Conservation (phyloP, 225 moss, liverwort and hornwort species). For the Physcomitrellopsis africana region DNA sequence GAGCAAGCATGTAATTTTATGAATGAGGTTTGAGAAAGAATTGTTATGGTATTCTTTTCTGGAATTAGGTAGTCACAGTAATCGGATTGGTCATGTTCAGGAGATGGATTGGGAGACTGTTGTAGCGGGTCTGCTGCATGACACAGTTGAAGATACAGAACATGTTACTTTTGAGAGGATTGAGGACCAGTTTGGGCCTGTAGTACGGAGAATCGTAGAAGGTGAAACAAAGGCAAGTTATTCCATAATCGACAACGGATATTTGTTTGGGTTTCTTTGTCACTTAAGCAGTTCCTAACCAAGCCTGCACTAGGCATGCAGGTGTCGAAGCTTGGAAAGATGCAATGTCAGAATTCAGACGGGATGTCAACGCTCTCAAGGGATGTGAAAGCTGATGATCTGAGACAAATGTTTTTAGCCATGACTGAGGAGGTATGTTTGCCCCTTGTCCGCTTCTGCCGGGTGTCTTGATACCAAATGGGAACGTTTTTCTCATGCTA, state of each 20-base stretch:
- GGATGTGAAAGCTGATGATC: slow-evolving; percentile 98
- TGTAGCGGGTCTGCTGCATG: slow-evolving; percentile 92
- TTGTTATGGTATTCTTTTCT: no score
- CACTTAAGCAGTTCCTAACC: slow-evolving; percentile 26
- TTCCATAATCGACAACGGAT: neutral
- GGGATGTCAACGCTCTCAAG: slow-evolving; percentile 41
- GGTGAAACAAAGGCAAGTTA: slow-evolving; percentile 93
- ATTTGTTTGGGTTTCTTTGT: neutral
- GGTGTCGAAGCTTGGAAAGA: slow-evolving; percentile 99
- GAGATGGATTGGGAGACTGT: slow-evolving; percentile 99
- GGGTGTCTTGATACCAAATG: neutral
- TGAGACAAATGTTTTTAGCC: slow-evolving; percentile 99
- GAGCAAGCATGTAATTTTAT: no score
- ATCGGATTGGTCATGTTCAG: slow-evolving; percentile 46
- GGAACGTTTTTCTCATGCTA: neutral
- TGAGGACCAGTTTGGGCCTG: slow-evolving; percentile 90
- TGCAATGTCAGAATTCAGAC: slow-evolving; percentile 90
- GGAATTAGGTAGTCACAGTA: neutral
- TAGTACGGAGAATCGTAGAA: slow-evolving; percentile 95
- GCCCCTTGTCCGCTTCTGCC: neutral
- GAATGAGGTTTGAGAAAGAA: no score
- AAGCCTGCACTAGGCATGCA: slow-evolving; percentile 37
- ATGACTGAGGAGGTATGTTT: slow-evolving; percentile 95
- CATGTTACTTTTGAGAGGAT: slow-evolving; percentile 96
- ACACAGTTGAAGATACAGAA: slow-evolving; percentile 97